These are phyloP conservation scores for Leucosporidium scottii DNA, from an alignment of 768 basidiomycete species.

Conservation along the genomic window DNA sequence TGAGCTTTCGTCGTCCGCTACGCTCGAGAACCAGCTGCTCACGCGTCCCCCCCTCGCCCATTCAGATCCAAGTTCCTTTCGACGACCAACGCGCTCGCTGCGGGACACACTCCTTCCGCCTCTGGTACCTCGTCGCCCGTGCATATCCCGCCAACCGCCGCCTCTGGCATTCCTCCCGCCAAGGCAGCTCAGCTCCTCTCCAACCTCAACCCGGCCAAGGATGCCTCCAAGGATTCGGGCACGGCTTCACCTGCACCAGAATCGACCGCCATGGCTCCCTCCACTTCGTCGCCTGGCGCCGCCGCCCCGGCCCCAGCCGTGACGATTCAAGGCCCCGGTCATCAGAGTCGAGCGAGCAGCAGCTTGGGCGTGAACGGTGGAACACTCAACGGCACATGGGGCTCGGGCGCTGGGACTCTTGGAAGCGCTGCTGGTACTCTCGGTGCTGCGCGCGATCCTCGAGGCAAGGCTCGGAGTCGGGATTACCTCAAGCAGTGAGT, in stretches of 20 bases:
- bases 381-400: slow-evolving; percentile 4
- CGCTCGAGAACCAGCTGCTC: background rate
- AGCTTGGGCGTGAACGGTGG: background rate
- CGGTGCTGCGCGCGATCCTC: slow-evolving; percentile 75
- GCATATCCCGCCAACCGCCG: background rate
- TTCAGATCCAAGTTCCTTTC: slow-evolving; percentile 29
- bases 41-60: too few relatives aligned
- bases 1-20: slow-evolving; percentile 42
- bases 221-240: slow-evolving; percentile 47
- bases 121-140: slow-evolving; percentile 23
- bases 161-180: slow-evolving; percentile 1
- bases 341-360: background rate
- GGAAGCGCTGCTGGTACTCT: background rate
- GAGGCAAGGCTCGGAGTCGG: slow-evolving; percentile 83
- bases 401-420: slow-evolving; percentile 1
- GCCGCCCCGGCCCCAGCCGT: background rate
- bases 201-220: slow-evolving; percentile 45
- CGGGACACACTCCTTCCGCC: slow-evolving; percentile 10
- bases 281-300: slow-evolving; percentile 42
- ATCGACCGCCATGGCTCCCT: slow-evolving; percentile 52
- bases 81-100: slow-evolving; percentile 22
- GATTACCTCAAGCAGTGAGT: slow-evolving; percentile 95
- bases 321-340: background rate
- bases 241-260: slow-evolving; percentile 13
- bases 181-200: background rate